Conservation (phyloP, 768 basidiomycete genomes). For the Mycena galopus region DNA sequence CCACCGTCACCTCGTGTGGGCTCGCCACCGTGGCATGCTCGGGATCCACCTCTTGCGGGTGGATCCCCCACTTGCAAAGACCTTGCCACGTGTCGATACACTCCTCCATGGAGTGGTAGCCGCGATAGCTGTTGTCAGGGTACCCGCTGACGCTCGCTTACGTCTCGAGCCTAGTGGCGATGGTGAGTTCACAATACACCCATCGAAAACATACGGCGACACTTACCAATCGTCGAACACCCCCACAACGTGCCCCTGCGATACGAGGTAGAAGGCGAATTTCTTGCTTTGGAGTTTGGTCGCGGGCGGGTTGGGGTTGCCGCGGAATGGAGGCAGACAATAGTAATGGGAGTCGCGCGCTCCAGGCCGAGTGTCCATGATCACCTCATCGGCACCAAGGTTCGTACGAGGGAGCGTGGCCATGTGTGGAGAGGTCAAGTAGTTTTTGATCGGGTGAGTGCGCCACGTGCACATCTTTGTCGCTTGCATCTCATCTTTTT, state of each 20-base stretch:
- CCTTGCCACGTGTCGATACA: not conserved
- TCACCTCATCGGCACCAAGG: not conserved
- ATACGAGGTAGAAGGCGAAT: not conserved
- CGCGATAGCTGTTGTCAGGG: not conserved
- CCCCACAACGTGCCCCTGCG: not conserved
- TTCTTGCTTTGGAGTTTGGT: not conserved
- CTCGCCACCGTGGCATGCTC: not conserved
- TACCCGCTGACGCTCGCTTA: not conserved
- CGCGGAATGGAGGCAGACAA: not conserved
- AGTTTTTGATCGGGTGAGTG: too few relatives aligned
- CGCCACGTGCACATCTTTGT: not conserved
- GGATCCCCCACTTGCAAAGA: slow-evolving; percentile 1
- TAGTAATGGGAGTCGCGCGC: not conserved
- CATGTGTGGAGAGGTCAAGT: not conserved
- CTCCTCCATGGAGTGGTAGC: not conserved
- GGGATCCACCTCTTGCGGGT: slow-evolving; percentile 19
- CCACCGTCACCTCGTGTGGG: not conserved
- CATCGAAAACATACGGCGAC: too few relatives aligned
- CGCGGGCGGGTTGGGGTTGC: not conserved
- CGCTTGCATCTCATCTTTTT: too few relatives aligned
- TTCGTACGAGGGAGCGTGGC: too few relatives aligned
- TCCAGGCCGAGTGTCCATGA: not conserved
- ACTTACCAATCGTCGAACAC: not conserved
- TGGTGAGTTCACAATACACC: too few relatives aligned
- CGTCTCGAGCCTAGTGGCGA: not conserved